These are phyloP conservation scores for Aspergillus ostianus DNA, from an alignment of 495 filamentous ascomycete species.

Conservation along the genomic window DNA sequence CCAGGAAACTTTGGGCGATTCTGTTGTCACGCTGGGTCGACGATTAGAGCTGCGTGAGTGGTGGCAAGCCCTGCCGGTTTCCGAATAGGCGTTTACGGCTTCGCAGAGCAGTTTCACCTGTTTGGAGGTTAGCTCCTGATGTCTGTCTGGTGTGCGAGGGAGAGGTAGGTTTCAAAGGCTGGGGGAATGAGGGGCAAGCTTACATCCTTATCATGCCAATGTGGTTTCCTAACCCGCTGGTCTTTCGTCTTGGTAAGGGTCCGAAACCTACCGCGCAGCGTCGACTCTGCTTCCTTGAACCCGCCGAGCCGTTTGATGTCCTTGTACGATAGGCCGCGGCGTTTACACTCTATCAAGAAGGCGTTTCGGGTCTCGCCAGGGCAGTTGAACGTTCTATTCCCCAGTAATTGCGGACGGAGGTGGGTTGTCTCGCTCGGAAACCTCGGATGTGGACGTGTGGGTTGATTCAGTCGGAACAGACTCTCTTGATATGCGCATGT, in stretches of 20 bases:
- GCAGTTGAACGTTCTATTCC: slow-evolving; percentile 7
- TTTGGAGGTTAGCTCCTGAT: background rate
- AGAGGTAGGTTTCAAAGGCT: too few relatives aligned
- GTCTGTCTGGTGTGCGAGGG: background rate
- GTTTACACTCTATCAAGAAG: slow-evolving; percentile 63
- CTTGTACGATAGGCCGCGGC: slow-evolving; percentile 71
- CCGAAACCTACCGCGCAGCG: slow-evolving; percentile 75
- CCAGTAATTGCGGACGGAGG: background rate
- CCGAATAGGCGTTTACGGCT: slow-evolving; percentile 37
- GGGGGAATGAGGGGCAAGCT: slow-evolving; percentile 44
- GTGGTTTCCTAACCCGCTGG: slow-evolving; percentile 72
- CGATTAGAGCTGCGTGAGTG: slow-evolving; percentile 9
- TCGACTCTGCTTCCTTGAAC: slow-evolving; percentile 81
- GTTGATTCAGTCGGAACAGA: background rate
- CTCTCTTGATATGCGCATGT: background rate
- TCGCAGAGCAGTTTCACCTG: slow-evolving; percentile 39
- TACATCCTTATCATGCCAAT: slow-evolving; percentile 77
- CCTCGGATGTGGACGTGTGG: background rate
- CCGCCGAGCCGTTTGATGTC: slow-evolving; percentile 66
- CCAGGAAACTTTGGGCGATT: slow-evolving; percentile 67
- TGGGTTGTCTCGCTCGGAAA: background rate
- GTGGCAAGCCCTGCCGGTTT: slow-evolving; percentile 3
- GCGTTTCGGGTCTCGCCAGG: slow-evolving; percentile 50
- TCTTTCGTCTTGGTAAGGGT: slow-evolving; percentile 75
- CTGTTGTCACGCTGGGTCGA: slow-evolving; percentile 2